Conservation (phyloP, 805 yeast genomes). For the Cyberlindnera xylosilytica region DNA sequence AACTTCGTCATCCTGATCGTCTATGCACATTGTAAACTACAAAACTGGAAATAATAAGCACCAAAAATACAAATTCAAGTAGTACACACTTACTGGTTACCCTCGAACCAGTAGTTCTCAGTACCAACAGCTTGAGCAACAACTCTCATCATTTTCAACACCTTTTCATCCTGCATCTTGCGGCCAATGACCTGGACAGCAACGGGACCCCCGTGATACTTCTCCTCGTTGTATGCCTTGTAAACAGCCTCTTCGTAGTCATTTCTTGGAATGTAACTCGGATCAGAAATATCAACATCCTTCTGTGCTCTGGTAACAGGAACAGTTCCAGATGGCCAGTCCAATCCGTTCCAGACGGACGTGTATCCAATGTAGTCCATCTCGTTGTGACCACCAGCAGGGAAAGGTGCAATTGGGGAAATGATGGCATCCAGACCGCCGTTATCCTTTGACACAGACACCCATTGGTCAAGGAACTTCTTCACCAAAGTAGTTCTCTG, state of each 20-base stretch:
- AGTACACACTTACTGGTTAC: no score
- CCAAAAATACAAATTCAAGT: no score
- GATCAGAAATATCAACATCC: slow-evolving; percentile 35
- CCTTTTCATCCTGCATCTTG: slow-evolving; percentile 59
- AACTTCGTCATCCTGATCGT: slow-evolving; percentile 4
- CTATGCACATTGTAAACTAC: no score
- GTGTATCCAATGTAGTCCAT: slow-evolving; percentile 40
- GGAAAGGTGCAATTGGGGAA: slow-evolving; percentile 33
- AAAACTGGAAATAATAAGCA: no score
- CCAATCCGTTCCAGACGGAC: slow-evolving; percentile 48
- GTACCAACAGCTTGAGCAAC: slow-evolving; percentile 2
- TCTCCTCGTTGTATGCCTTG: slow-evolving; percentile 45
- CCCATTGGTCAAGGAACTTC: slow-evolving; percentile 40
- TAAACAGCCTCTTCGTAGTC: slow-evolving; percentile 42
- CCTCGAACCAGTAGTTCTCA: slow-evolving; percentile 3
- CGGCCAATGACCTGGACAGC: slow-evolving; percentile 61
- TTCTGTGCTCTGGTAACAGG: slow-evolving; percentile 57
- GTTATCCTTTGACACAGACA: slow-evolving; percentile 30
- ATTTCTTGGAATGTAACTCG: slow-evolving; percentile 28
- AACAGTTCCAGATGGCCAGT: slow-evolving; percentile 52
- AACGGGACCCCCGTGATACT: slow-evolving; percentile 56
- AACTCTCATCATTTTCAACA: slow-evolving; percentile 27
- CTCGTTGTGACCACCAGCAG: slow-evolving; percentile 30
- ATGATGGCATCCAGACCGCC: slow-evolving; percentile 42
- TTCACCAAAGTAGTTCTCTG: slow-evolving; percentile 36